Evolutionary conservation across 768 basidiomycete genomes (phyloP), one percentile per base, ranked within the genome.

Genomic region (Mycena metata): DNA sequence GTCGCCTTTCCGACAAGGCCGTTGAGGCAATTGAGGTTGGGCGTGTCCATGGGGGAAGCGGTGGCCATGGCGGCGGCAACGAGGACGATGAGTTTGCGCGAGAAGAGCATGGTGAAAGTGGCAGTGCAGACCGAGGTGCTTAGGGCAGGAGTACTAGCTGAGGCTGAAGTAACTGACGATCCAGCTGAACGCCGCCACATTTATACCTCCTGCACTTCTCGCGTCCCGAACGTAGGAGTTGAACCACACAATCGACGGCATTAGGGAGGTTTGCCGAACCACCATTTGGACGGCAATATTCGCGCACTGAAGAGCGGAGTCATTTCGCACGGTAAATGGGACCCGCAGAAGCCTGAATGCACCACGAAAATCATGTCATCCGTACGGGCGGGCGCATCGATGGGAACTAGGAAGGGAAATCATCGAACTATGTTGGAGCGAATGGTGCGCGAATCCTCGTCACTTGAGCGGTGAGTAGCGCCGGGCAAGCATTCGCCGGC

Each of bases 61-160:
- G 45, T 24, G 16, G n/a, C 62, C 15, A 64, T 26, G 43, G 62
- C 52, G 8, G 46, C 35, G 19, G 52, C 30, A 30, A 52, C 2
- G 35, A 46, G 13, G 42, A 64, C 5, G 52, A 46, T 1, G 2
- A 64, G 19, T 12, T 21, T 12, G 21, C 52, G 62, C 2, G 52
- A 64, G 50, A 55, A 21, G 62, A 64, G 46, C 52, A 64, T 64
- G 2, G 24, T 30, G 30, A 30, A 30, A 30, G 50, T 39, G 23
- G n/a, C n/a, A n/a, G n/a, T n/a, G n/a, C n/a, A n/a, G n/a, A n/a
- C n/a, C n/a, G n/a, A n/a, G n/a, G 36, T 23, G 19, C 16, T 54
- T 24, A 7, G 33, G 2, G 21, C 7, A n/a, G 8, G 12, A 21
- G 12, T 30, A 3, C 30, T 6, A 30, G 30, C 30, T 30, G 30